Evolutionary conservation across 306 rosid genomes (phyloP).

Genomic region (Medicago truncatula): DNA sequence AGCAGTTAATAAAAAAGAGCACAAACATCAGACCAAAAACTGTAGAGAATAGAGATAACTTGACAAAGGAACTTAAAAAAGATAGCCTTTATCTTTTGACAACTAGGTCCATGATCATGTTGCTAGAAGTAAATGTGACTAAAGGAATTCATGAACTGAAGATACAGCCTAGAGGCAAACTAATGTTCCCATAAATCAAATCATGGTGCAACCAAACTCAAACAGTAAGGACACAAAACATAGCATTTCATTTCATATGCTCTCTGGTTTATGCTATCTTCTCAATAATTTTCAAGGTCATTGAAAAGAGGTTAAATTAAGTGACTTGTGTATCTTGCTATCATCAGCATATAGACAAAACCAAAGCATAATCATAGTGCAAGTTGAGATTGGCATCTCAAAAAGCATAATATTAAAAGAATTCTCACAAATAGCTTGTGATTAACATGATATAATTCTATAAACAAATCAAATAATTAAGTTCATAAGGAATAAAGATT

Average conservation of each 20-base stretch:
- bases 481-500: conserved; percentile 23
- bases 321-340: conserved; percentile 14
- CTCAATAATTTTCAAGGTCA: no score
- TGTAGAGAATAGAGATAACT: conserved; percentile 18
- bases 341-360: conserved; percentile 33
- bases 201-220: conserved; percentile 14
- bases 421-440: conserved; percentile 25
- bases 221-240: not conserved
- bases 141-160: conserved; percentile 12
- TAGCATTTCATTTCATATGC: no score
- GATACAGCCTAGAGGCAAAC: not conserved
- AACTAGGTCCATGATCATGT: conserved; percentile 40
- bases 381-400: conserved; percentile 34
- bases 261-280: no score
- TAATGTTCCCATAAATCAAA: conserved; percentile 11
- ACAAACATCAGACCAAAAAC: conserved; percentile 28
- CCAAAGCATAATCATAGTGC: not conserved
- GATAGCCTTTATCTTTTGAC: conserved; percentile 33
- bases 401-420: conserved; percentile 25
- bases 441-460: conserved; percentile 5
- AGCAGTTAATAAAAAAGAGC: not conserved
- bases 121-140: not conserved
- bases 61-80: conserved; percentile 4
- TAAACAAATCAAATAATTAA: conserved; percentile 36
- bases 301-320: not conserved